Conservation (phyloP, 768 basidiomycete genomes). For the Kwoniella mangroviensis region DNA sequence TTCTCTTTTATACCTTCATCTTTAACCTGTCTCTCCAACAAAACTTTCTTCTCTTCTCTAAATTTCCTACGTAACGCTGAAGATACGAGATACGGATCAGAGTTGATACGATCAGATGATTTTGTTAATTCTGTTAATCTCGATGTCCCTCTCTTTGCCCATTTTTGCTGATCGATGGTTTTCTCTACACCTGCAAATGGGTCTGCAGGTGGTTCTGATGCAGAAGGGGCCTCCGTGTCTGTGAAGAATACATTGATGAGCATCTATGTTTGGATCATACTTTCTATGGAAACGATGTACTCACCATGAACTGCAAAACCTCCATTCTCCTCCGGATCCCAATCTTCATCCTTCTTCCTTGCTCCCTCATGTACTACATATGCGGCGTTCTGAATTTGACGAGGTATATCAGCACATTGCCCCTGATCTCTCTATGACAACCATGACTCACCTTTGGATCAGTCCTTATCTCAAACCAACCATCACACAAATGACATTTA, state of each 20-base stretch:
- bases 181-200: slow-evolving; percentile 89
- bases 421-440: neutral
- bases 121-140: slow-evolving; percentile 79
- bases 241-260: slow-evolving; percentile 14
- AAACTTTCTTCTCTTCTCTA: slow-evolving; percentile 81
- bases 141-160: slow-evolving; percentile 75
- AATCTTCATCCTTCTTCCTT: slow-evolving; percentile 91
- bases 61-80: slow-evolving; percentile 76
- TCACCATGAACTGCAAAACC: slow-evolving; percentile 85
- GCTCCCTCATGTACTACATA: slow-evolving; percentile 93
- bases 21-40: slow-evolving; percentile 68
- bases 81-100: slow-evolving; percentile 86
- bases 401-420: neutral
- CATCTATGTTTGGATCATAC: neutral
- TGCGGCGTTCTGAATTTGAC: slow-evolving; percentile 74
- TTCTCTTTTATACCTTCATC: slow-evolving; percentile 74
- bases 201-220: slow-evolving; percentile 66
- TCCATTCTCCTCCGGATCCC: slow-evolving; percentile 95
- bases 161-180: slow-evolving; percentile 73
- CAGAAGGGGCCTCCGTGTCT: slow-evolving; percentile 71
- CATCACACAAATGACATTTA: slow-evolving; percentile 93
- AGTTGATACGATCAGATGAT: slow-evolving; percentile 75
- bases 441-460: slow-evolving; percentile 80
- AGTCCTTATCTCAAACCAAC: slow-evolving; percentile 98
- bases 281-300: slow-evolving; percentile 11